Conservation (phyloP, 2,329 filamentous ascomycete genomes). For the Penicillium psychrosexuale region DNA sequence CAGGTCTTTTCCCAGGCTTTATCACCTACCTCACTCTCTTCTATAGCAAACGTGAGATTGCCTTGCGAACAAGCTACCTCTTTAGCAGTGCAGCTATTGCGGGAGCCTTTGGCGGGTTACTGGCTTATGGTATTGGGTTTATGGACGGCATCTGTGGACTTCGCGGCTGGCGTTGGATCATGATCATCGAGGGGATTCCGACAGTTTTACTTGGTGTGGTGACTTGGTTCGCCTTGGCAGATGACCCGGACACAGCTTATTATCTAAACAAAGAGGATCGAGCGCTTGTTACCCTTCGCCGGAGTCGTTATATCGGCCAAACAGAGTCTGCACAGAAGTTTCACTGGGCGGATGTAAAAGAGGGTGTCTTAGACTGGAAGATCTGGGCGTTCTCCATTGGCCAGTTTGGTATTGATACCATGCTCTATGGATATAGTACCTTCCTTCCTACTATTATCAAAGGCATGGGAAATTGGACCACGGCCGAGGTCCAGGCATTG, state of each 20-base stretch:
- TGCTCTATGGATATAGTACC: constrained; percentile 75
- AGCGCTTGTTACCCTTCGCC: constrained; percentile 52
- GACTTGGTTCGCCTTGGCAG: constrained; percentile 60
- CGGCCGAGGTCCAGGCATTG: constrained; percentile 67
- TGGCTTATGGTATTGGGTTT: constrained; percentile 70
- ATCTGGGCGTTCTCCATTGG: constrained; percentile 66
- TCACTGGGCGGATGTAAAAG: constrained; percentile 61
- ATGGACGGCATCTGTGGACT: constrained; percentile 66
- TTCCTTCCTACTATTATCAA: constrained; percentile 77
- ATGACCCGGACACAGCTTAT: constrained; percentile 63
- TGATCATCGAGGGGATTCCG: constrained; percentile 58
- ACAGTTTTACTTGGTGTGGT: constrained; percentile 55
- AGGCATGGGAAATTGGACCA: constrained; percentile 62
- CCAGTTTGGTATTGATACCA: constrained; percentile 71
- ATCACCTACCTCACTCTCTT: constrained; percentile 71
- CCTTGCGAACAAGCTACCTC: constrained; percentile 68
- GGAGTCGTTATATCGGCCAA: constrained; percentile 51
- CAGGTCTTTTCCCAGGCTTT: constrained; percentile 66
- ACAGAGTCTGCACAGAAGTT: constrained; percentile 52
- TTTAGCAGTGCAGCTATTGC: constrained; percentile 65
- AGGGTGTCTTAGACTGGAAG: constrained; percentile 71
- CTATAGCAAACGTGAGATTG: constrained; percentile 71
- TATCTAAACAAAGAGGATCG: constrained; percentile 61
- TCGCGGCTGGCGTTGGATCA: constrained; percentile 69
- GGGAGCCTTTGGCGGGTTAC: constrained; percentile 67